Evolutionary conservation across 2,329 filamentous ascomycete species (phyloP).

Genomic region (Pleurostoma richardsiae): DNA sequence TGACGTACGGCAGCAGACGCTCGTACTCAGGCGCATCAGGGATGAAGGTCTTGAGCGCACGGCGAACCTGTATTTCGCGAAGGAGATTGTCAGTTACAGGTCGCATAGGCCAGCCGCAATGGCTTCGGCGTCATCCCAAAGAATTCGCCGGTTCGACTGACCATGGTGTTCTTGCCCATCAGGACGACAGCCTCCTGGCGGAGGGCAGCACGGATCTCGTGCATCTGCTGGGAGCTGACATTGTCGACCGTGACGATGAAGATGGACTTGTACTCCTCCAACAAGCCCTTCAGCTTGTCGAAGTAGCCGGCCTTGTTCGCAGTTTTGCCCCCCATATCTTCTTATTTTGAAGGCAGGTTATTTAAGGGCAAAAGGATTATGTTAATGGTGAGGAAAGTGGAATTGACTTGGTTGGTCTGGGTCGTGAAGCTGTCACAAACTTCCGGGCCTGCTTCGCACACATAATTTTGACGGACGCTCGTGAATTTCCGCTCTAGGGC

Average conservation of each 20-base stretch:
- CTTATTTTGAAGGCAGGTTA: conserved; percentile 95
- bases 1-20: conserved; percentile 91
- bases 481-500: no score
- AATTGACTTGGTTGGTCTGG: not conserved
- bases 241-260: conserved; percentile 98
- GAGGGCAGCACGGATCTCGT: conserved; percentile 95
- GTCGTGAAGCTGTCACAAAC: not conserved
- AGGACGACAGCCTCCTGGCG: conserved; percentile 90
- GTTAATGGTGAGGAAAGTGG: conserved; percentile 10
- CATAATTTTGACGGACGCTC: not conserved
- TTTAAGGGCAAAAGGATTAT: conserved; percentile 74
- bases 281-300: conserved; percentile 97
- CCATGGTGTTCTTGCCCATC: conserved; percentile 99
- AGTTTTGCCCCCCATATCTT: conserved; percentile 98
- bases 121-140: conserved; percentile 1
- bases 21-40: conserved; percentile 92
- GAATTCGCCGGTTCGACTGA: conserved; percentile 32
- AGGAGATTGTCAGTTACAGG: not conserved
- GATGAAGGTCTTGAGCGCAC: conserved; percentile 94
- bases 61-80: conserved; percentile 63
- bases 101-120: not conserved
- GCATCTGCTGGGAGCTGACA: conserved; percentile 99
- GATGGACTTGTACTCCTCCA: conserved; percentile 94
- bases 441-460: not conserved
- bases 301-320: conserved; percentile 95